Base-by-base conservation (phyloP, 1,139 yeast species). In the Yamadazyma membranifaciens region DNA sequence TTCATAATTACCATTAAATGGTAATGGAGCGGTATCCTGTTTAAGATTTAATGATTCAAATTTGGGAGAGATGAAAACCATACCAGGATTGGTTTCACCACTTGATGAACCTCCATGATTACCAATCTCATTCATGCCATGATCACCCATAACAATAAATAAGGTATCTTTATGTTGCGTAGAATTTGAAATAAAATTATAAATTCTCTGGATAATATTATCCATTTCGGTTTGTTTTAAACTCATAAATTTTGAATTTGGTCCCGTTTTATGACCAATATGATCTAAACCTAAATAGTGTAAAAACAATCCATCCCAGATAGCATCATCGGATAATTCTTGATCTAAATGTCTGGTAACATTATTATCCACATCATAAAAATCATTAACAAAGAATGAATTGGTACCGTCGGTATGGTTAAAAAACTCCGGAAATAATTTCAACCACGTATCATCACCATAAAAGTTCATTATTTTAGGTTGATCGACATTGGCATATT, bases 371-470 rank as follows among this genome's bases (percentile, higher is more conserved):
- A 94, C 98, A 49, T 91, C 95, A 1, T 94, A 87, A 57, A 86
- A 92, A 56, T 94, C 98, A 45, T 94, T 83, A 1, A 94, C 98
- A 57, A 87, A 92, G 57, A 92, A 94, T 37, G 97, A 87, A 37
- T 87, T 83, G 0, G 98, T 92, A 1, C 98, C 98, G 37, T 92
- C 98, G 16, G 60, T 65, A 41, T 74, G 69, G 24, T 70, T 69
- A 55, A 92, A 91, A 49, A 73, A 72, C 14, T 55, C 56, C 0
- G 92, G 92, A 51, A 89, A 94, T 36, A 92, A 70, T 56, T 89
- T 91, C 49, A 91, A 65, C 99, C 98, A 94, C 1, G 98, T 92
- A 57, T 92, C 98, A 60, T 92, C 98, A 20, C 99, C 99, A 65
- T 78, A 92, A 76, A 92, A 88, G 55, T 88, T 83, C 31, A 92